Evolutionary conservation across 2,329 filamentous ascomycete species (phyloP).

Genomic region (Diaporthe australafricana): DNA sequence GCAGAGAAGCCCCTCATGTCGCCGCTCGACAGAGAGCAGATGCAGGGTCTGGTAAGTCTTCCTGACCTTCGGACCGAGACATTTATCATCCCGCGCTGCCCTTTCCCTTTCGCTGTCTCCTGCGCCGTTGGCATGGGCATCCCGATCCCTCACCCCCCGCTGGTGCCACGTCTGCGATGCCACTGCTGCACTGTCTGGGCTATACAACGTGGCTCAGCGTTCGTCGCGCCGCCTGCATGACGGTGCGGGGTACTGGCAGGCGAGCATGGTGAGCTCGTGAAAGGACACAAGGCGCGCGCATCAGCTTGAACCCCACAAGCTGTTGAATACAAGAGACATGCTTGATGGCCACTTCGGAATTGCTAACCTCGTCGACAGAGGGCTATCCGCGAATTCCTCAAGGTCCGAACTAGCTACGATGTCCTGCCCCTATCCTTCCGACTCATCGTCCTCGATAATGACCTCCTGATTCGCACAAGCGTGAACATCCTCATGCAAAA

Average conservation of each 20-base stretch:
- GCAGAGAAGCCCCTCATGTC: slow-evolving; percentile 58
- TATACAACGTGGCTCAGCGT: slow-evolving; percentile 21
- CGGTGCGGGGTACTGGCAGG: slow-evolving; percentile 37
- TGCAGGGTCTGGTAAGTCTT: slow-evolving; percentile 77
- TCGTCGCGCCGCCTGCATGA: slow-evolving; percentile 30
- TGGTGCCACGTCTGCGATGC: slow-evolving; percentile 34
- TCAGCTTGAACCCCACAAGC: not conserved
- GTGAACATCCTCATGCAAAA: slow-evolving; percentile 96
- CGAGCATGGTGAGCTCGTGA: slow-evolving; percentile 25
- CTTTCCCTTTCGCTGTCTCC: slow-evolving; percentile 29
- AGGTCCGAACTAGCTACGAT: slow-evolving; percentile 96
- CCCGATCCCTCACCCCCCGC: slow-evolving; percentile 25
- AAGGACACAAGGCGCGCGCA: not conserved
- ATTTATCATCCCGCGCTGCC: slow-evolving; percentile 24
- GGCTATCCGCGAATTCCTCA: slow-evolving; percentile 94
- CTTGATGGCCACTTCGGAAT: not conserved
- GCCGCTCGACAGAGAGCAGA: slow-evolving; percentile 79
- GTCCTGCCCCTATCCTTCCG: slow-evolving; percentile 96
- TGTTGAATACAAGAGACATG: not conserved
- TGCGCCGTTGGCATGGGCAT: slow-evolving; percentile 14
- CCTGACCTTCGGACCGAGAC: slow-evolving; percentile 33
- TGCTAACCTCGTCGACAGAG: slow-evolving; percentile 64
- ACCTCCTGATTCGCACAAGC: slow-evolving; percentile 96
- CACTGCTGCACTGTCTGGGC: slow-evolving; percentile 28
- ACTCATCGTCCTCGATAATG: slow-evolving; percentile 94